phyloP scores from a whole-genome alignment of 306 rosid species.

The Dalbergia oliveri region DNA sequence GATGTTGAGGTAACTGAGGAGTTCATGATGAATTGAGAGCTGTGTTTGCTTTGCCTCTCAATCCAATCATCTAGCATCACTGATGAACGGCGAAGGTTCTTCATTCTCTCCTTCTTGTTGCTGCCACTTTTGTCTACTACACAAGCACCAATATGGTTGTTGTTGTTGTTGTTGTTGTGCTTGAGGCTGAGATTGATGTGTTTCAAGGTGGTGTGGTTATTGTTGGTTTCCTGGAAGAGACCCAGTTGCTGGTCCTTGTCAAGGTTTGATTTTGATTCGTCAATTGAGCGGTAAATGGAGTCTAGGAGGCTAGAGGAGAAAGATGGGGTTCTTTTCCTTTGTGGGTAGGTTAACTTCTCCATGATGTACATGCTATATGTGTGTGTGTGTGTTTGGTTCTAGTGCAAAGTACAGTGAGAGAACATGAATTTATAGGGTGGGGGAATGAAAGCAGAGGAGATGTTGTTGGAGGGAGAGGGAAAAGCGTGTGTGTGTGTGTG shows the following conservation, averaged over 20 bases:
- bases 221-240: constrained; percentile 33
- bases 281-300: constrained; percentile 67
- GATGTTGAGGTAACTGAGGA: constrained; percentile 34
- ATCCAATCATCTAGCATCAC: constrained; percentile 72
- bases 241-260: constrained; percentile 41
- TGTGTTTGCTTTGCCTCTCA: constrained; percentile 56
- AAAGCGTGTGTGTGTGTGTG: not conserved
- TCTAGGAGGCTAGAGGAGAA: constrained; percentile 76
- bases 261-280: constrained; percentile 60
- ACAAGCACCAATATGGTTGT: not conserved
- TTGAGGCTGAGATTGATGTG: constrained; percentile 33
- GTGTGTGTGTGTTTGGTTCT: not conserved
- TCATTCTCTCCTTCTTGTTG: constrained; percentile 43
- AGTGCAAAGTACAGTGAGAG: not conserved
- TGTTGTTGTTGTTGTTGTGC: not conserved
- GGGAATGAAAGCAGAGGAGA: constrained; percentile 1
- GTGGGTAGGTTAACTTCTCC: constrained; percentile 49
- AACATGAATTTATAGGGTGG: constrained; percentile 18
- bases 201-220: constrained; percentile 32
- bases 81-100: constrained; percentile 62
- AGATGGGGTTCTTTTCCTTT: constrained; percentile 73
- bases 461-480: not conserved
- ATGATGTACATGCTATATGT: constrained; percentile 42
- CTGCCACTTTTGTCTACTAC: constrained; percentile 11
- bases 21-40: constrained; percentile 52